A percentile compares a stretch with the other conserved stretches of the same genome.
phyloP scores from a whole-genome alignment of 768 basidiomycete genomes.

The Phanerodontia chrysosporium region DNA sequence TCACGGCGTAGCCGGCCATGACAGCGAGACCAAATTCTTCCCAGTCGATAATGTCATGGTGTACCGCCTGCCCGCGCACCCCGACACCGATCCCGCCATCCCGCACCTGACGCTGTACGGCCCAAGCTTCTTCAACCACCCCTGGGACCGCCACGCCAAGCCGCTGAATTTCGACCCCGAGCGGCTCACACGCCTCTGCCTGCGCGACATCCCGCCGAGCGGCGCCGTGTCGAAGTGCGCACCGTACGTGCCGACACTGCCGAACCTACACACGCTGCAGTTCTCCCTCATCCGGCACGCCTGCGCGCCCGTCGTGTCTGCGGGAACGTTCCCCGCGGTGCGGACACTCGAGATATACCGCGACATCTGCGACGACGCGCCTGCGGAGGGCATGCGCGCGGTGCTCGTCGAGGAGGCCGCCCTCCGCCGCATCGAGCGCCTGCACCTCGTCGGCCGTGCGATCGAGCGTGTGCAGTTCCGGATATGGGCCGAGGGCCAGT shows the following conservation, averaged over 20 bases:
- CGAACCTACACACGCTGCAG: constrained; percentile 7
- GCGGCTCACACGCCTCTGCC: constrained; percentile 9
- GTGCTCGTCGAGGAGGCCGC: neutral
- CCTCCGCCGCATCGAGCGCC: neutral
- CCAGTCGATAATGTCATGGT: constrained; percentile 14
- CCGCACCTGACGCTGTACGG: constrained; percentile 9
- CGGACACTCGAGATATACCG: neutral
- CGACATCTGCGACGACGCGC: neutral
- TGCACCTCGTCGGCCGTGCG: neutral
- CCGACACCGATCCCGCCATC: constrained; percentile 1
- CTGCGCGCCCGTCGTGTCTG: constrained; percentile 7
- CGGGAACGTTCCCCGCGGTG: neutral
- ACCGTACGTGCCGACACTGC: constrained; percentile 13
- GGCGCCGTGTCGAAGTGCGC: constrained; percentile 7
- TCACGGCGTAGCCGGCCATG: constrained; percentile 2
- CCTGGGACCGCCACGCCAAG: constrained; percentile 11
- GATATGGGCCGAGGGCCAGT: neutral
- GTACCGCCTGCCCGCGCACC: constrained; percentile 6
- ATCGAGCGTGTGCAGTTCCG: constrained; percentile 2
- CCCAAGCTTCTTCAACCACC: constrained; percentile 11
- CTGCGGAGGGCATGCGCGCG: neutral
- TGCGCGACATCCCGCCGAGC: constrained; percentile 10
- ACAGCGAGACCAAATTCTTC: neutral
- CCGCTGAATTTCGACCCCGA: constrained; percentile 8
- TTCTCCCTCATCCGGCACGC: constrained; percentile 4